These are phyloP conservation scores for Neoarthrinium moseri DNA, from an alignment of 2,329 filamentous ascomycete species.

Conservation along the genomic window DNA sequence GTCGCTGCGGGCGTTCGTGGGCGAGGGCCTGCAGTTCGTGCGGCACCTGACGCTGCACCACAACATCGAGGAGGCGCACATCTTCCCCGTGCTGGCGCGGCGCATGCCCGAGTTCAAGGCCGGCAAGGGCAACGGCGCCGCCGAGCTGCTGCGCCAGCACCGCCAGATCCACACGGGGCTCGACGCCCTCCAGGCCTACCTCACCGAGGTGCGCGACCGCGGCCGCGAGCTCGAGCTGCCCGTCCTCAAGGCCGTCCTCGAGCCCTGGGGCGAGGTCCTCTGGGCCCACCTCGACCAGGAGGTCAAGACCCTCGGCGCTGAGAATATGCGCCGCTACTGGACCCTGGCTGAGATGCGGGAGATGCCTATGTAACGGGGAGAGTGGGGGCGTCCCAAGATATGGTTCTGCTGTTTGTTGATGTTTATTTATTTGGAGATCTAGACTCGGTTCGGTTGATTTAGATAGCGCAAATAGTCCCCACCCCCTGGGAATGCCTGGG, in stretches of 20 bases:
- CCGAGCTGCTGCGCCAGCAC: conserved; percentile 73
- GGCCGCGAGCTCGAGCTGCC: conserved; percentile 57
- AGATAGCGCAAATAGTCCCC: no score
- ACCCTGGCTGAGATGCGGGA: conserved; percentile 69
- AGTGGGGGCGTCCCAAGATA: no score
- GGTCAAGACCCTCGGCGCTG: conserved; percentile 73
- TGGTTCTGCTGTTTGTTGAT: no score
- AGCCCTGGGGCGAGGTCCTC: conserved; percentile 73
- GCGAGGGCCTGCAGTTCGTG: conserved; percentile 67
- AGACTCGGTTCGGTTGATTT: no score
- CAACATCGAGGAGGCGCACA: conserved; percentile 75
- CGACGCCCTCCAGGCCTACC: conserved; percentile 65
- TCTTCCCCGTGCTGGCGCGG: conserved; percentile 75
- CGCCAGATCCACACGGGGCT: conserved; percentile 75
- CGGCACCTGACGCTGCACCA: conserved; percentile 75
- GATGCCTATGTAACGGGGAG: conserved; percentile 71
- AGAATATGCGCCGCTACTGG: conserved; percentile 89
- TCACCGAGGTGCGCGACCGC: conserved; percentile 59
- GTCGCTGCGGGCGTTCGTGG: conserved; percentile 68
- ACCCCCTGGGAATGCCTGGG: no score
- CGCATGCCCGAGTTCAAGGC: conserved; percentile 75
- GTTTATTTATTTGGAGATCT: no score
- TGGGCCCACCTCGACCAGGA: conserved; percentile 86
- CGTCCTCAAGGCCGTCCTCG: conserved; percentile 70
- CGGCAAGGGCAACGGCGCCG: conserved; percentile 34